Base-by-base conservation (phyloP, 2,329 filamentous ascomycete species). In the Bipolaris cookei region DNA sequence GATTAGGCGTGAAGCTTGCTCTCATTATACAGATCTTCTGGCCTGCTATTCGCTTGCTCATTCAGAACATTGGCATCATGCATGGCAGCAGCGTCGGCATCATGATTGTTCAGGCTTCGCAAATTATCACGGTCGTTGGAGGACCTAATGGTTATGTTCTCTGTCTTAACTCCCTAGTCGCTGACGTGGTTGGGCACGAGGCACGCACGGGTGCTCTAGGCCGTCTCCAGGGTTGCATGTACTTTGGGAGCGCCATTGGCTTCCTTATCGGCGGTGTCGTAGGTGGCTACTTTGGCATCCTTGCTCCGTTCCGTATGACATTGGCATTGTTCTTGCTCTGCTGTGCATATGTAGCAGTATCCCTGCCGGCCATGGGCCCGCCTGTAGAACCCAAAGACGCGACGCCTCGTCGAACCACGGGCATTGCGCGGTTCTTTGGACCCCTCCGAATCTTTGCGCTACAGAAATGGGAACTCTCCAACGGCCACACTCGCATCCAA, bases 91-190 rank as follows among this genome's bases (percentile, higher is more conserved):
- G 77, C 2, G 62, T 77, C 0, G 89, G 89, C n/a, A 89, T 91
- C 65, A 75, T 86, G 13, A 87, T 90, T 25, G 84, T 91, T 28
- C 89, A 91, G 72, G 75, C 76, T 23, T 88, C 85, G 0, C 89
- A 91, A 75, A 75, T 88, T 14, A 87, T 91, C 51, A 90, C 87
- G 0, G 79, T 90, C 14, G 62, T 91, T 2, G 89, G 89, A 0
- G 89, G 89, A 0, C 88, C 88, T 0, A 84, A 84, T 0, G 89
- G 89, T 0, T 91, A 90, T 66, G 82, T 90, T 7, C 80, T 91
- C 3, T 83, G 88, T 1, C 78, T 90, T 20, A 91, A 91, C 63
- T 87, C 88, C 11, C 86, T 88, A 42, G 86, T 88, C 0, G 84
- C 87, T 1, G 88, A 90, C 68, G 78, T 89, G 2, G 84, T 89